Conservation (phyloP, 208 protist genomes). For the Acanthamoeba lenticulata region DNA sequence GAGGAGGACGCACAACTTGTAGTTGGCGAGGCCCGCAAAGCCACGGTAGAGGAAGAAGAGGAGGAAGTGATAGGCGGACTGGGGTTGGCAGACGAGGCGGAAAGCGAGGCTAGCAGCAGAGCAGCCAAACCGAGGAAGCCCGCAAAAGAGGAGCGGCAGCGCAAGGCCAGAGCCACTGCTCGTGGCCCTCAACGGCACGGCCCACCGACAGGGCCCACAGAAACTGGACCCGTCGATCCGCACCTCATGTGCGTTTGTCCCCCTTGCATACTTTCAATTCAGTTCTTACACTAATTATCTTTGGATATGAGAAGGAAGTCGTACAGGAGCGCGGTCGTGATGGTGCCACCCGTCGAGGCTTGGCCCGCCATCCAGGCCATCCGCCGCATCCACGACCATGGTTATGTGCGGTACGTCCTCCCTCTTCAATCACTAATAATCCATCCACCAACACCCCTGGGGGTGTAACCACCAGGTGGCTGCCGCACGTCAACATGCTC, state of each 20-base stretch:
- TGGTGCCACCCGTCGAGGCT: slow-evolving; percentile 6
- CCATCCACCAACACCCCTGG: background rate
- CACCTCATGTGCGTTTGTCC: background rate
- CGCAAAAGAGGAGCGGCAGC: background rate
- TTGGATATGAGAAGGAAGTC: background rate
- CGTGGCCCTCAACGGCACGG: background rate
- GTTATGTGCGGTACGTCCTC: background rate
- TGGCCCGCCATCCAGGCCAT: slow-evolving; percentile 54
- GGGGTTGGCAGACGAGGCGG: background rate
- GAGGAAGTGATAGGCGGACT: background rate
- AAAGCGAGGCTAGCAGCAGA: background rate
- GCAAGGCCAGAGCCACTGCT: background rate
- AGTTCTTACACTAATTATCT: background rate
- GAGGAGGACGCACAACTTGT: no score
- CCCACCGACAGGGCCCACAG: background rate
- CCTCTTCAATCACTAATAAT: background rate
- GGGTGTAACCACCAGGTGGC: background rate
- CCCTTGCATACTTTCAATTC: background rate
- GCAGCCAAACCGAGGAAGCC: background rate
- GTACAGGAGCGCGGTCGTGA: slow-evolving; percentile 9
- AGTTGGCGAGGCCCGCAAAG: no score
- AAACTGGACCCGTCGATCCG: background rate
- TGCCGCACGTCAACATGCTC: slow-evolving; percentile 9
- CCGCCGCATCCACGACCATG: background rate
- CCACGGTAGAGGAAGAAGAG: background rate